Percentiles rank a stretch among this genome's conserved stretches.
These are phyloP conservation scores for Colletotrichum kahawae DNA, from an alignment of 2,329 filamentous ascomycete genomes.

Conservation along the genomic window DNA sequence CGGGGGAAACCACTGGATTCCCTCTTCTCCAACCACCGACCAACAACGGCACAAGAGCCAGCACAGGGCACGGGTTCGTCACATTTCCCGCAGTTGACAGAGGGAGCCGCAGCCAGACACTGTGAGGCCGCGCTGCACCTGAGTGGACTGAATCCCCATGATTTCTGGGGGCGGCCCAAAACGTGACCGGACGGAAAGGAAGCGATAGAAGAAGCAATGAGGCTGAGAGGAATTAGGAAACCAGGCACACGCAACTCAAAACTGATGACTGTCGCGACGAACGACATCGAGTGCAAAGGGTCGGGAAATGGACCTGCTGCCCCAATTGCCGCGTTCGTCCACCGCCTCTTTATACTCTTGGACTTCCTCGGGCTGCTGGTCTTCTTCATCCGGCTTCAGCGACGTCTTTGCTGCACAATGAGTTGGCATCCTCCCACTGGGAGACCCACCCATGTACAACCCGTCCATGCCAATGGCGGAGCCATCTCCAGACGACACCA, in stretches of 20 bases:
- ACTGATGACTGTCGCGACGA: not conserved
- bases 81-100: slow-evolving; percentile 9
- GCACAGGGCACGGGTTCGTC: slow-evolving; percentile 26
- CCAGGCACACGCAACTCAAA: not conserved
- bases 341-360: slow-evolving; percentile 20
- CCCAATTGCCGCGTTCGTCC: slow-evolving; percentile 4
- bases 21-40: slow-evolving; percentile 22
- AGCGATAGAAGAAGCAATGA: slow-evolving; percentile 1
- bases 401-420: slow-evolving; percentile 23
- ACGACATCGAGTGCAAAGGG: not conserved
- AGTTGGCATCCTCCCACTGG: slow-evolving; percentile 24
- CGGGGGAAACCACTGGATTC: slow-evolving; percentile 15
- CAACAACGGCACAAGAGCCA: slow-evolving; percentile 7
- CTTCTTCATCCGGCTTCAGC: slow-evolving; percentile 20
- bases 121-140: not conserved
- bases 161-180: not conserved
- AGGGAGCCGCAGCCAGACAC: slow-evolving; percentile 15
- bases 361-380: not conserved
- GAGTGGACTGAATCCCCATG: slow-evolving; percentile 2
- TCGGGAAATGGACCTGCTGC: not conserved
- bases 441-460: slow-evolving; percentile 24
- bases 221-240: slow-evolving; percentile 3
- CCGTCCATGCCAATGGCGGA: slow-evolving; percentile 21
- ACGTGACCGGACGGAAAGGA: not conserved
- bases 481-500: not conserved